These are phyloP conservation scores for Kluyveromyces sp. DNA, from an alignment of 1,139 yeast genomes.

Conservation along the genomic window DNA sequence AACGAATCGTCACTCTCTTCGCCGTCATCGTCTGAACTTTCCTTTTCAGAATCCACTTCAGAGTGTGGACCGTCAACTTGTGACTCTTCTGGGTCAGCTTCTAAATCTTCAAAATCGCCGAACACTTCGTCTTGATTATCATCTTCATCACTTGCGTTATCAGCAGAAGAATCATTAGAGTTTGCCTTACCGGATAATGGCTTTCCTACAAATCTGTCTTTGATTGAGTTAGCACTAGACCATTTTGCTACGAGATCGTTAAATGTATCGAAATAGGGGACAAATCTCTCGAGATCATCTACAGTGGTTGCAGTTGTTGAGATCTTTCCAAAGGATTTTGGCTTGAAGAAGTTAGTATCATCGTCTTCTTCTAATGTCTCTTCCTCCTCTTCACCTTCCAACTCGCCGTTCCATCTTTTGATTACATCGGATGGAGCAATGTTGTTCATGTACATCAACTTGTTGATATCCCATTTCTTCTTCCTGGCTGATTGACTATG, in stretches of 20 bases:
- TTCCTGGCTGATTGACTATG: constrained; percentile 33
- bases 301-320: constrained; percentile 14
- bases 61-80: too few relatives aligned
- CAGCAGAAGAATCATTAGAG: constrained; percentile 34
- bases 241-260: constrained; percentile 52
- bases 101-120: constrained; percentile 80
- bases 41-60: constrained; percentile 16
- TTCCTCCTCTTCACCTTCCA: constrained; percentile 38
- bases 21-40: constrained; percentile 25
- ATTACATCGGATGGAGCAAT: constrained; percentile 70
- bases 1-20: constrained; percentile 41
- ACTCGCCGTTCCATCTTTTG: constrained; percentile 63
- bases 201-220: constrained; percentile 57
- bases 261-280: constrained; percentile 38
- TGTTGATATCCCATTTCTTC: constrained; percentile 72
- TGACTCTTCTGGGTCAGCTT: constrained; percentile 38
- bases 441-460: constrained; percentile 70
- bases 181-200: constrained; percentile 36
- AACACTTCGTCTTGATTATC: constrained; percentile 50
- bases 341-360: constrained; percentile 62
- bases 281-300: constrained; percentile 32
- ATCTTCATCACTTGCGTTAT: constrained; percentile 30
- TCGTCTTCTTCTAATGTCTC: constrained; percentile 49
- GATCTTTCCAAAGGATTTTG: constrained; percentile 34
- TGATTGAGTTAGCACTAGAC: constrained; percentile 41